Percentiles rank a stretch among this genome's conserved stretches.
Evolutionary conservation across 2,329 filamentous ascomycete genomes (phyloP).

Genomic region (Scorias spongiosa): DNA sequence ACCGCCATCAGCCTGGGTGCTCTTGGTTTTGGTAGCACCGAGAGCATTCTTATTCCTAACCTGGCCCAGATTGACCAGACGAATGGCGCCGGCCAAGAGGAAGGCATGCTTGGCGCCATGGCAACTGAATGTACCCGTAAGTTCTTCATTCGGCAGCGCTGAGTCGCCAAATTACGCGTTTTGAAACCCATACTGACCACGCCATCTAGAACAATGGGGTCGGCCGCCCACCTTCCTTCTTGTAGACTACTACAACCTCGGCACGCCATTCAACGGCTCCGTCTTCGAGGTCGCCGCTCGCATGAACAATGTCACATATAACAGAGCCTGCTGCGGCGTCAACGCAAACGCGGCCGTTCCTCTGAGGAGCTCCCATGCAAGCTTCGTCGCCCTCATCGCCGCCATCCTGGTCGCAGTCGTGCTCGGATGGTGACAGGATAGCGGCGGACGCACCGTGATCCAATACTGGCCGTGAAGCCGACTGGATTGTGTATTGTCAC

Average conservation of each 20-base stretch:
- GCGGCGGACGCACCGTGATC: neutral
- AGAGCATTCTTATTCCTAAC: slow-evolving; percentile 51
- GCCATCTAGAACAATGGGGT: slow-evolving; percentile 39
- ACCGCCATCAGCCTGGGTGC: slow-evolving; percentile 47
- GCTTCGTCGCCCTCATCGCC: neutral
- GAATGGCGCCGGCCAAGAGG: slow-evolving; percentile 46
- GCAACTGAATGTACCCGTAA: slow-evolving; percentile 46
- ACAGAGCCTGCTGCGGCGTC: slow-evolving; percentile 40
- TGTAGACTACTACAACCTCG: slow-evolving; percentile 73
- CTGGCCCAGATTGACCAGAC: slow-evolving; percentile 54
- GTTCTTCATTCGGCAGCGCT: slow-evolving; percentile 6
- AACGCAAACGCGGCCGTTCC: neutral
- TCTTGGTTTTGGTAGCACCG: slow-evolving; percentile 4
- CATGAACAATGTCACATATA: slow-evolving; percentile 60
- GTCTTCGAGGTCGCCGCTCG: slow-evolving; percentile 60
- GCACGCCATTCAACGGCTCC: slow-evolving; percentile 46
- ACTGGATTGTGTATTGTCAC: too few relatives aligned
- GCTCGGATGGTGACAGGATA: neutral
- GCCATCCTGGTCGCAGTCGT: neutral
- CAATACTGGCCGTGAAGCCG: too few relatives aligned
- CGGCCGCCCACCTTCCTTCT: slow-evolving; percentile 63
- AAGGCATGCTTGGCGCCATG: slow-evolving; percentile 50
- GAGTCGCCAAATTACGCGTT: neutral
- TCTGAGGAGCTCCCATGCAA: neutral
- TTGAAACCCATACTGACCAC: neutral